phyloP scores from a whole-genome alignment of 108 stramenopile species.

The Skeletonema marinoi region DNA sequence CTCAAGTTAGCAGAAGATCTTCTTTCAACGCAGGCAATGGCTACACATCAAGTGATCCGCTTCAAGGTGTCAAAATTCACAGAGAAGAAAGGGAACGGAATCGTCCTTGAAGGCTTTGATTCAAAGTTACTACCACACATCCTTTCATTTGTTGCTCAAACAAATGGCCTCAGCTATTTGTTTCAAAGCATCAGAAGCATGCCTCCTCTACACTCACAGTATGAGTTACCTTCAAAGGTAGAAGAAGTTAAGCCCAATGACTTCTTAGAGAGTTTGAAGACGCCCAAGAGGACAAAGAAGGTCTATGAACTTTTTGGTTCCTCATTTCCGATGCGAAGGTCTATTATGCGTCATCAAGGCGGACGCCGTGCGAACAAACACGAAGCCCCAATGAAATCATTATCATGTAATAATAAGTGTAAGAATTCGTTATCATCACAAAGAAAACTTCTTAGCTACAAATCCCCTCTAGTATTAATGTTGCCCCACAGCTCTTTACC shows the following conservation, averaged over 20 bases:
- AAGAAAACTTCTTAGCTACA: too few relatives aligned
- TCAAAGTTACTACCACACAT: constrained; percentile 14
- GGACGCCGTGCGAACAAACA: background rate
- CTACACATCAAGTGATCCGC: constrained; percentile 3
- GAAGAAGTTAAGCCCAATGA: background rate
- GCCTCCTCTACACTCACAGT: constrained; percentile 4
- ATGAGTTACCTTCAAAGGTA: background rate
- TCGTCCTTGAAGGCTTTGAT: constrained; percentile 9
- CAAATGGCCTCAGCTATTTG: constrained; percentile 9
- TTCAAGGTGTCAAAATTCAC: background rate
- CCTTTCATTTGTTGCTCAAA: constrained; percentile 5
- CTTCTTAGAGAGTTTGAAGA: background rate
- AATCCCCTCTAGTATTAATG: too few relatives aligned
- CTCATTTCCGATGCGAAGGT: background rate
- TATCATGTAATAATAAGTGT: background rate
- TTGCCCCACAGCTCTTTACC: too few relatives aligned
- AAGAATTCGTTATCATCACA: too few relatives aligned
- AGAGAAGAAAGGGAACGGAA: background rate
- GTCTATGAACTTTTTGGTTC: background rate
- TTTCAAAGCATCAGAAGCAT: constrained; percentile 11
- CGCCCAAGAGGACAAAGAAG: background rate
- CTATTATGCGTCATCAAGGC: background rate
- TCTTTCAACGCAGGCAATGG: background rate
- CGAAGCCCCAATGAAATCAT: background rate
- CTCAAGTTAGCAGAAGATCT: background rate